phyloP scores from a whole-genome alignment of 106 monocot species.

The Cymbidium sinense region DNA sequence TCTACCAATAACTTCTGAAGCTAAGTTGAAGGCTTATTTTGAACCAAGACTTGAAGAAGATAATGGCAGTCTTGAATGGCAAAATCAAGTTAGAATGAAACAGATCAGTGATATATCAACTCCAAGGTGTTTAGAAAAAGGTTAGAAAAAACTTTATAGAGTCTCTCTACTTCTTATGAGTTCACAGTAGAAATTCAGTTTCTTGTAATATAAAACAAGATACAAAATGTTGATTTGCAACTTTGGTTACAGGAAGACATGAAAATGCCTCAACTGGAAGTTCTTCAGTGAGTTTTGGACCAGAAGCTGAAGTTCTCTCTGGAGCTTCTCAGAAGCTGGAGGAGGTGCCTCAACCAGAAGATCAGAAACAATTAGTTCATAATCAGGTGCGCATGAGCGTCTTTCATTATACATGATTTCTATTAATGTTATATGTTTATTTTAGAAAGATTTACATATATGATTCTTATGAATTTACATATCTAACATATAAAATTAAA shows the following conservation, averaged over 20 bases:
- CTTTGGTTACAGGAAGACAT: no score
- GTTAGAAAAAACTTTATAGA: conserved; percentile 3
- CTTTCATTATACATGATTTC: neutral
- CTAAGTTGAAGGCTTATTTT: conserved; percentile 6
- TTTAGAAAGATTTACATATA: no score
- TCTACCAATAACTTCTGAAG: conserved; percentile 10
- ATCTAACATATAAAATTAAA: no score
- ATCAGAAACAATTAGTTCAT: no score
- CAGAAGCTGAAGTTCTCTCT: neutral
- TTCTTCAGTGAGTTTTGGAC: neutral
- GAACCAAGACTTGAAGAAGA: conserved; percentile 9
- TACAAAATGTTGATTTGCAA: no score
- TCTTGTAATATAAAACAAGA: conserved; percentile 25
- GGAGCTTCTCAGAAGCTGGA: conserved; percentile 3
- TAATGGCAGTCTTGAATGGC: no score
- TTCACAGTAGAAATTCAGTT: conserved; percentile 33
- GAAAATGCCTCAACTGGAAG: no score
- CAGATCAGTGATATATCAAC: conserved; percentile 1
- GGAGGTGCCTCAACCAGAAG: neutral
- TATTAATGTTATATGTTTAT: no score
- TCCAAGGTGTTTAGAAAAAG: neutral
- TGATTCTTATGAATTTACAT: no score
- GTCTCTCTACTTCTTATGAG: conserved; percentile 22
- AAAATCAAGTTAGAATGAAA: conserved; percentile 16
- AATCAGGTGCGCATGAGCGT: no score